Conservation (phyloP, 768 basidiomycete species). For the Austroboletus eburneus region DNA sequence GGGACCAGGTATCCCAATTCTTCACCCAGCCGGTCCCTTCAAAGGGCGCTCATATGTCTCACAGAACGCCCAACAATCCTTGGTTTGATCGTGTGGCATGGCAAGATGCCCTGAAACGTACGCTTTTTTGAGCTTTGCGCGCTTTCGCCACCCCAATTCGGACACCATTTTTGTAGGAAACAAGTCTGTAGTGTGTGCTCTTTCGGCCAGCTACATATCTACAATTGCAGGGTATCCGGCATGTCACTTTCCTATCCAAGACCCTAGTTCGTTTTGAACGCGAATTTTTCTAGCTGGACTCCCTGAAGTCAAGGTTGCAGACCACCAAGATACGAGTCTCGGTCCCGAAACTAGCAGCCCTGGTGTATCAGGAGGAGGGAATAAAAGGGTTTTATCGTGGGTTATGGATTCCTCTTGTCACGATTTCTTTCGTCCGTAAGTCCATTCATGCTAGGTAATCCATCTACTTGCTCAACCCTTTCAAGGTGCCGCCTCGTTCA, state of each 20-base stretch:
- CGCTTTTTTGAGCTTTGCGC: slow-evolving; percentile 14
- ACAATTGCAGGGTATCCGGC: slow-evolving; percentile 91
- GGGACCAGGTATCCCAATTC: slow-evolving; percentile 50
- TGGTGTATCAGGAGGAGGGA: slow-evolving; percentile 84
- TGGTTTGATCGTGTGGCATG: slow-evolving; percentile 59
- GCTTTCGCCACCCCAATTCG: slow-evolving; percentile 1
- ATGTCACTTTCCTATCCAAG: slow-evolving; percentile 7
- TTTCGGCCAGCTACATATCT: slow-evolving; percentile 87
- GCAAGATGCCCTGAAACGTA: slow-evolving; percentile 68
- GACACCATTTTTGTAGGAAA: slow-evolving; percentile 58
- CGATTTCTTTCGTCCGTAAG: slow-evolving; percentile 94
- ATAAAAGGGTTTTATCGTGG: slow-evolving; percentile 87
- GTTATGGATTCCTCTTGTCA: slow-evolving; percentile 87
- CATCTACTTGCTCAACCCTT: slow-evolving; percentile 4
- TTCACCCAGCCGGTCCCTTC: neutral
- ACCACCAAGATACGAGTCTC: slow-evolving; percentile 74
- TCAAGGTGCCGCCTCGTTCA: slow-evolving; percentile 84
- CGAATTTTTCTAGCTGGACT: slow-evolving; percentile 65
- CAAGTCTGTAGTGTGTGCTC: slow-evolving; percentile 86
- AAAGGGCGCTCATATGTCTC: slow-evolving; percentile 18
- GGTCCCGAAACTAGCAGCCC: slow-evolving; percentile 63
- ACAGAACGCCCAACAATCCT: slow-evolving; percentile 52
- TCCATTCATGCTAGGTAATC: slow-evolving; percentile 24
- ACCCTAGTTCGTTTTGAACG: neutral
- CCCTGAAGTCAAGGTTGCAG: slow-evolving; percentile 90